phyloP scores from a whole-genome alignment of 1,284 basidiomycete species.

The Cutaneotrichosporon cavernicola region DNA sequence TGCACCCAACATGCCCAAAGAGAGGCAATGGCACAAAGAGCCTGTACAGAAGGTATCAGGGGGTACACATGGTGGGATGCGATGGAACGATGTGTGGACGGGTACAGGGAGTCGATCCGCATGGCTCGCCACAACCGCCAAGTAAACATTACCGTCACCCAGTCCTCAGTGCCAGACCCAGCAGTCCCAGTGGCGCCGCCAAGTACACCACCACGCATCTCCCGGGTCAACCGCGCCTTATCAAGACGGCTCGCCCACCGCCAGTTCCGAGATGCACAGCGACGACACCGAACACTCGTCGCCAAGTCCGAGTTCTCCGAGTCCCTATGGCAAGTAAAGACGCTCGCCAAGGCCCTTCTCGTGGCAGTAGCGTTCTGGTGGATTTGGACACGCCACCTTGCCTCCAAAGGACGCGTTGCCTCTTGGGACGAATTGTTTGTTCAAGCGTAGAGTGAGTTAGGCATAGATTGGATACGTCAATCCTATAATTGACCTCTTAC shows the following conservation, averaged over 20 bases:
- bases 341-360: constrained; percentile 20
- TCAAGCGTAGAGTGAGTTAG: not conserved
- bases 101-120: constrained; percentile 55
- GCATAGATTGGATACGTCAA: not conserved
- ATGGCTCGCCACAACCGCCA: constrained; percentile 18
- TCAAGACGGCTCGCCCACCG: constrained; percentile 27
- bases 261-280: not conserved
- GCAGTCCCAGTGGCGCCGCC: not conserved
- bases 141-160: constrained; percentile 3
- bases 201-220: constrained; percentile 19
- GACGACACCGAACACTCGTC: not conserved
- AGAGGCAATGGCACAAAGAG: constrained; percentile 53
- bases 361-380: constrained; percentile 16
- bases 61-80: constrained; percentile 59
- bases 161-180: not conserved
- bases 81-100: constrained; percentile 59
- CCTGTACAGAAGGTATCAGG: constrained; percentile 50
- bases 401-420: constrained; percentile 13
- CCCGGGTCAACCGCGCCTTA: constrained; percentile 31
- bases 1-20: constrained; percentile 49
- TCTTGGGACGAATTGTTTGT: constrained; percentile 25
- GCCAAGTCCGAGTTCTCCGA: constrained; percentile 13
- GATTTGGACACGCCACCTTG: constrained; percentile 23
- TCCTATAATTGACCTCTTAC: constrained; percentile 1
- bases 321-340: constrained; percentile 26